A percentile compares a stretch with the other conserved stretches of the same genome.
These are phyloP conservation scores for Tripterygium wilfordii DNA, from an alignment of 177 flowering plant genomes.

Conservation along the genomic window DNA sequence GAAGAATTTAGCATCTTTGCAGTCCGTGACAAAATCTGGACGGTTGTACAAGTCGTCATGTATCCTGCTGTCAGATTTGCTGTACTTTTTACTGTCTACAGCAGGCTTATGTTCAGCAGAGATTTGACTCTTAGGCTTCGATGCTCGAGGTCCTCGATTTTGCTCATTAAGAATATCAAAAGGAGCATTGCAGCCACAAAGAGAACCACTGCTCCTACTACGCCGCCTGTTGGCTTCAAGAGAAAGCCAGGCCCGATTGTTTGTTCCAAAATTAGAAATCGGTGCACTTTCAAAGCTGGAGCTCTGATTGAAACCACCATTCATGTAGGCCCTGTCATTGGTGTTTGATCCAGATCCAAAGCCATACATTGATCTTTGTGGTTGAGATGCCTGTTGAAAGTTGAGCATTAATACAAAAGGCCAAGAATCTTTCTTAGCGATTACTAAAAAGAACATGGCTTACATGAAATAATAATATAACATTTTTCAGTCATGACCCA, in stretches of 20 bases:
- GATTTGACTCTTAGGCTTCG: slow-evolving; percentile 54
- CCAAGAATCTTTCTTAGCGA: neutral
- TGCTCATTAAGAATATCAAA: slow-evolving; percentile 67
- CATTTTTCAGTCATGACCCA: no score
- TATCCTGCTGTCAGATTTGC: slow-evolving; percentile 22
- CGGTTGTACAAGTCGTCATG: slow-evolving; percentile 34
- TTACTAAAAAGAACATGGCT: no score
- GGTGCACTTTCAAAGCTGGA: slow-evolving; percentile 46
- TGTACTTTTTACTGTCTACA: slow-evolving; percentile 26
- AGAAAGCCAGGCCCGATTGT: slow-evolving; percentile 39
- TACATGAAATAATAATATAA: no score
- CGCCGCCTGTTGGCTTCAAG: slow-evolving; percentile 58
- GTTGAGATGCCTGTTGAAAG: slow-evolving; percentile 54
- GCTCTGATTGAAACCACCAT: slow-evolving; percentile 42
- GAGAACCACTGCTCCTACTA: slow-evolving; percentile 44
- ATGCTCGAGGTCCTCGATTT: slow-evolving; percentile 83
- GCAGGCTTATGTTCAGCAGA: slow-evolving; percentile 38
- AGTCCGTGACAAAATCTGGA: slow-evolving; percentile 58
- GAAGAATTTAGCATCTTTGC: slow-evolving; percentile 71
- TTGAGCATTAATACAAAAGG: neutral
- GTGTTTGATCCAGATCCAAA: slow-evolving; percentile 55
- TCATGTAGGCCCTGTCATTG: slow-evolving; percentile 40
- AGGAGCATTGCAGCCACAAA: slow-evolving; percentile 44
- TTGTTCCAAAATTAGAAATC: slow-evolving; percentile 38
- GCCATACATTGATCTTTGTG: slow-evolving; percentile 57